Evolutionary conservation across 116 monocot species (phyloP), one percentile per base, ranked within the genome.

Genomic region (Posidonia oceanica): DNA sequence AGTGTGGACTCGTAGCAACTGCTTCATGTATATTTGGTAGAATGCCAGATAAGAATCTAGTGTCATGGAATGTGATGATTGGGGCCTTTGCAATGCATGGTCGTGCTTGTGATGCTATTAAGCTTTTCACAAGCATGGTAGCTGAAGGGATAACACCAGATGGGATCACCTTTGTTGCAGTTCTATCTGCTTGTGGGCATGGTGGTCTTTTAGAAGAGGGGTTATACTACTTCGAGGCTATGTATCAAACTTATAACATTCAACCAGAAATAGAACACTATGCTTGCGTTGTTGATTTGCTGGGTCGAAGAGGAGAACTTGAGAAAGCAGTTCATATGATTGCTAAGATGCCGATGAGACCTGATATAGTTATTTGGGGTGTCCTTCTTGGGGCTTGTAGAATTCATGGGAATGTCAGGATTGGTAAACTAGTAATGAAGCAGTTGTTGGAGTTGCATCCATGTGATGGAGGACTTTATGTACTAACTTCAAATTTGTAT

Each of bases 261-360:
- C 20, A 67, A 65, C 39, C 71, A 84, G 78, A 85, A 62, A 72
- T 88, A 8, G 83, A 88, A 21, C 88, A 88, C 67, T 85, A 85
- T 78, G 83, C 85, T 60, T 88, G 88, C 81, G 81, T 88, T 74
- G 77, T 88, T 41, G 84, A 84, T 76, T 80, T 88, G 20, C 67
- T 84, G 3, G 84, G 85, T n/a, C 72, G 83, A 62, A 71, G 53
- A 69, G 85, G 88, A n/a, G 57, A 59, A 7, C 21, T 88, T 39
- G 42, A 38, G 12, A 56, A 76, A 74, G 85, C 88, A 3, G 59
- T 83, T 14, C 42, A 72, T 38, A 12, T 88, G 56, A 78, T 88
- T 67, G 39, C 16, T 22, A 52, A 48, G 54, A 88, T 88, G 88
- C 79, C 78, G 3, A 80, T 88, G 72, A 85, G 63, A 57, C 85